Conservation (phyloP, 768 basidiomycete species). For the Mycena haematopus region DNA sequence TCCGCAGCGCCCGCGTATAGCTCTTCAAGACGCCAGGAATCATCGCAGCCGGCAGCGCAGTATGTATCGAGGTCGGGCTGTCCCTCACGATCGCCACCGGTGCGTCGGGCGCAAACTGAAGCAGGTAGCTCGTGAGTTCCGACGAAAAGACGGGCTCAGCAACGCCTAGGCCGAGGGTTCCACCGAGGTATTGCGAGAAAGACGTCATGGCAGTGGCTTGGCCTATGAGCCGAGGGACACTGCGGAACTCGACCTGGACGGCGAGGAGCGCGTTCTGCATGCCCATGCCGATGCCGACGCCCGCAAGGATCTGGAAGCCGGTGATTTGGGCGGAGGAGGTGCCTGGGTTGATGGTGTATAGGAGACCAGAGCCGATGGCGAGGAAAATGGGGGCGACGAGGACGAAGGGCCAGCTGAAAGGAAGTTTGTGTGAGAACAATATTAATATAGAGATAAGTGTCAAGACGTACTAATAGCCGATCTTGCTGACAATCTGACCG, state of each 20-base stretch:
- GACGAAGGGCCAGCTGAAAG: background rate
- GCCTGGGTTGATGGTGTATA: background rate
- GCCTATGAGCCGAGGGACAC: background rate
- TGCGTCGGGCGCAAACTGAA: background rate
- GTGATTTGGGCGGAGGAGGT: background rate
- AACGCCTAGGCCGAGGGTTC: background rate
- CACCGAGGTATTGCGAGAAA: background rate
- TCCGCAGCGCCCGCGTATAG: background rate
- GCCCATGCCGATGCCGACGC: background rate
- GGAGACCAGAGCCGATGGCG: background rate
- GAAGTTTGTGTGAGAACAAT: background rate
- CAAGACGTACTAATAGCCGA: background rate
- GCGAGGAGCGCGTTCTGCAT: background rate
- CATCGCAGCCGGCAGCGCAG: background rate
- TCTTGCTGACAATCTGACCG: background rate
- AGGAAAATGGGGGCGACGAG: background rate
- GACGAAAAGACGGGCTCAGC: background rate
- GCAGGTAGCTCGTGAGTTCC: background rate
- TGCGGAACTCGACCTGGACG: background rate
- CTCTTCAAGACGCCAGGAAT: background rate
- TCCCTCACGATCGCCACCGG: background rate
- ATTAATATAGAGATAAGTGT: background rate
- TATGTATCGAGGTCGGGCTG: background rate
- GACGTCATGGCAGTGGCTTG: background rate
- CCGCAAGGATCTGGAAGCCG: background rate